Conservation (phyloP, 2,329 filamentous ascomycete genomes). For the Didymella pomorum region DNA sequence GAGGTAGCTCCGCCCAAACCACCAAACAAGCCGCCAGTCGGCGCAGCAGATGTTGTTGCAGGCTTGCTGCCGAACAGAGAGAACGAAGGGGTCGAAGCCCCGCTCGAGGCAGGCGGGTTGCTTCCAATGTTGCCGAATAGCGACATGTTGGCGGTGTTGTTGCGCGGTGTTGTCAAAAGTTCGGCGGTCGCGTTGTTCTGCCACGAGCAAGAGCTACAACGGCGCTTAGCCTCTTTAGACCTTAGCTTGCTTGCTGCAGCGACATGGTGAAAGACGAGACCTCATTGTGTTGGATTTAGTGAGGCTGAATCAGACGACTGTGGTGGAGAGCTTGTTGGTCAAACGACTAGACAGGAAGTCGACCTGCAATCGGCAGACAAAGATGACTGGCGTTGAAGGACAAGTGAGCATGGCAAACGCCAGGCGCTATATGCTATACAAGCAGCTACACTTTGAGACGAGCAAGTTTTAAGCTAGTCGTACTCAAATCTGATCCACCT, state of each 20-base stretch:
- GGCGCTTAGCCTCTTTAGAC: slow-evolving; percentile 13
- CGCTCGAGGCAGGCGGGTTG: slow-evolving; percentile 41
- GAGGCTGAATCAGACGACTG: background rate
- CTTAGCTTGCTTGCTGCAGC: background rate
- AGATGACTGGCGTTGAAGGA: background rate
- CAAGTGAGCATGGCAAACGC: slow-evolving; percentile 5
- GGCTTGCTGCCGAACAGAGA: slow-evolving; percentile 40
- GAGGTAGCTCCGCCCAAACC: slow-evolving; percentile 37
- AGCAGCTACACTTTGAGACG: background rate
- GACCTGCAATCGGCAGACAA: background rate
- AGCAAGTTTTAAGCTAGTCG: background rate
- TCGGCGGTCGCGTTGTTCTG: slow-evolving; percentile 37
- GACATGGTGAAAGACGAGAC: slow-evolving; percentile 5
- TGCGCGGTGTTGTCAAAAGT: slow-evolving; percentile 34
- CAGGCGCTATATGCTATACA: slow-evolving; percentile 1
- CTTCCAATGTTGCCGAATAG: slow-evolving; percentile 45
- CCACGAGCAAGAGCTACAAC: slow-evolving; percentile 15
- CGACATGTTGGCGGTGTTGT: slow-evolving; percentile 40
- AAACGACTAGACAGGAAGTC: slow-evolving; percentile 1
- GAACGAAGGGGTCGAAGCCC: slow-evolving; percentile 28
- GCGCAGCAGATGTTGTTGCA: slow-evolving; percentile 33
- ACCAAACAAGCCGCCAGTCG: slow-evolving; percentile 41
- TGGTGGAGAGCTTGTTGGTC: background rate
- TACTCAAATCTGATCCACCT: background rate
- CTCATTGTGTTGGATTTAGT: background rate